phyloP scores from a whole-genome alignment of 495 filamentous ascomycete genomes.

The Oidiodendron maius region DNA sequence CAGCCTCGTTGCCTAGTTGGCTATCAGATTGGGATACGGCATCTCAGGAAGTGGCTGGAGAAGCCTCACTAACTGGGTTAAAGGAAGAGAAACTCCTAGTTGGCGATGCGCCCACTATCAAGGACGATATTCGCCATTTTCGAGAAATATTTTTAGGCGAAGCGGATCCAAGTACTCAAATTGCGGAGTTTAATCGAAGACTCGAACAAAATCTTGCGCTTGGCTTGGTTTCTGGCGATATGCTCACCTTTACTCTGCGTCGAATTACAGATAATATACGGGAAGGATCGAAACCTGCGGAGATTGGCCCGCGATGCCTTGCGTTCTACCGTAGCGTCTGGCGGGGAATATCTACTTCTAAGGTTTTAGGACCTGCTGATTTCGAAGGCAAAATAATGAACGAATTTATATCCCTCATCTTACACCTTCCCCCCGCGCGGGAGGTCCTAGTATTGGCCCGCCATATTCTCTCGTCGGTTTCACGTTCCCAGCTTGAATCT shows the following conservation, averaged over 20 bases:
- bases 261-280: slow-evolving; percentile 2
- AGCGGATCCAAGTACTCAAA: neutral
- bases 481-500: slow-evolving; percentile 2
- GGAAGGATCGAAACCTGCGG: neutral
- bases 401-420: slow-evolving; percentile 5
- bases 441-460: slow-evolving; percentile 2
- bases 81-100: neutral
- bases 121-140: slow-evolving; percentile 6
- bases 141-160: neutral
- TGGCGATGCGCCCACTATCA: neutral
- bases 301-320: neutral
- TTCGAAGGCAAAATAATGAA: slow-evolving; percentile 9
- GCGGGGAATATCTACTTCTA: slow-evolving; percentile 11
- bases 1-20: slow-evolving; percentile 7
- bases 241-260: neutral
- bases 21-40: slow-evolving; percentile 8
- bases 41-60: neutral
- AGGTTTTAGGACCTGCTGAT: slow-evolving; percentile 9
- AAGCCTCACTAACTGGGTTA: neutral
- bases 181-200: slow-evolving; percentile 4
- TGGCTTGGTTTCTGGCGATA: slow-evolving; percentile 10
- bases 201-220: slow-evolving; percentile 14
- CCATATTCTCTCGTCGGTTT: slow-evolving; percentile 7
- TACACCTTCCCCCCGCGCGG: neutral
- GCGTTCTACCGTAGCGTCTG: slow-evolving; percentile 13